Percentiles rank a stretch among this genome's conserved stretches.
Conservation (phyloP, 1,139 yeast species). For the Debaryomycetaceae sp. region DNA sequence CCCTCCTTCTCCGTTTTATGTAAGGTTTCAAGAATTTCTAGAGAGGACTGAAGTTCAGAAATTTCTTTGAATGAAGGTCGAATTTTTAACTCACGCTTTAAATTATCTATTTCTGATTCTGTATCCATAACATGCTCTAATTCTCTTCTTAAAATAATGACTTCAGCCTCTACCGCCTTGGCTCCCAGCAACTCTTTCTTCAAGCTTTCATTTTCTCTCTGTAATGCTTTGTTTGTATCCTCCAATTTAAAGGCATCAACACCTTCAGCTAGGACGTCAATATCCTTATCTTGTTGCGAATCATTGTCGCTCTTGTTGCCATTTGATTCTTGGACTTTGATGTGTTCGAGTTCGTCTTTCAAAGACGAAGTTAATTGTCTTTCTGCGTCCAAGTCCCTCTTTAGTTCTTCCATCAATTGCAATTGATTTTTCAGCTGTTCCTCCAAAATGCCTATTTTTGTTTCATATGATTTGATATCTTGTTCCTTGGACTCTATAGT, state of each 20-base stretch:
- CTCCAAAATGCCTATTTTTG: background rate
- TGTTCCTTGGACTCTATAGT: background rate
- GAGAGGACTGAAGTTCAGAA: constrained; percentile 26
- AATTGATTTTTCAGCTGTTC: background rate
- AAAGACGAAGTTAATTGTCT: background rate
- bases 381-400: background rate
- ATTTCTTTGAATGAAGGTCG: constrained; percentile 33
- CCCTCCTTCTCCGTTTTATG: constrained; percentile 29
- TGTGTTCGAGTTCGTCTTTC: background rate
- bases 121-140: constrained; percentile 7
- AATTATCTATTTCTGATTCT: constrained; percentile 15
- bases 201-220: constrained; percentile 7
- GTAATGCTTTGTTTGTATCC: constrained; percentile 1
- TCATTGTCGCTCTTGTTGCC: background rate
- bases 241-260: background rate
- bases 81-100: constrained; percentile 23
- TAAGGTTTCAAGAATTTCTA: constrained; percentile 29
- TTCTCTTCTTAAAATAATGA: constrained; percentile 8
- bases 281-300: background rate
- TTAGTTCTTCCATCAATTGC: background rate
- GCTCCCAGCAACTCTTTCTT: constrained; percentile 6
- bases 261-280: background rate
- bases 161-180: constrained; percentile 7
- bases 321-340: background rate
- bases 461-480: background rate